Evolutionary conservation across 495 filamentous ascomycete genomes (phyloP).

Genomic region (Hypoxylon rickii): DNA sequence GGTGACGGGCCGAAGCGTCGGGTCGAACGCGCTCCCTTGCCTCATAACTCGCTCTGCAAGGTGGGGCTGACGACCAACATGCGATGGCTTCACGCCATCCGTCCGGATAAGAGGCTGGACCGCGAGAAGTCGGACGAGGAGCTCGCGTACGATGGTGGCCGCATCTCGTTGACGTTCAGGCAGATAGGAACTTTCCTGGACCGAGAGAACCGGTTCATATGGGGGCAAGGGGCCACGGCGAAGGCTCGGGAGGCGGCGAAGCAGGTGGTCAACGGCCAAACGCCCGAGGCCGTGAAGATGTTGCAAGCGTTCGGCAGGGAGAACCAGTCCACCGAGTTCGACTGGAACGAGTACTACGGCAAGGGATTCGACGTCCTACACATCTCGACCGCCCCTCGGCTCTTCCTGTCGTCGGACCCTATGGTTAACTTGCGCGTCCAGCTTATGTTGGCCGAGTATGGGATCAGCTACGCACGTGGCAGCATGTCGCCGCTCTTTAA

Average conservation of each 20-base stretch:
- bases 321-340: slow-evolving; percentile 73
- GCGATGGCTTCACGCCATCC: slow-evolving; percentile 88
- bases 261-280: slow-evolving; percentile 69
- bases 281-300: slow-evolving; percentile 67
- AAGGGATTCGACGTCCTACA: slow-evolving; percentile 87
- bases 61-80: slow-evolving; percentile 82
- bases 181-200: slow-evolving; percentile 84
- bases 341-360: slow-evolving; percentile 82
- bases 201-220: slow-evolving; percentile 66
- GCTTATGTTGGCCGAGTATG: slow-evolving; percentile 62
- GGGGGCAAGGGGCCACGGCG: slow-evolving; percentile 84
- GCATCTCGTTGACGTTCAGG: slow-evolving; percentile 93
- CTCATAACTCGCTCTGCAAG: slow-evolving; percentile 86
- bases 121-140: slow-evolving; percentile 71
- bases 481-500: slow-evolving; percentile 43
- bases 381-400: slow-evolving; percentile 54
- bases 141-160: slow-evolving; percentile 69
- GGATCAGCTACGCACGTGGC: slow-evolving; percentile 57
- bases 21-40: slow-evolving; percentile 69
- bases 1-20: slow-evolving; percentile 36
- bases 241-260: slow-evolving; percentile 65
- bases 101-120: slow-evolving; percentile 75
- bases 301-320: slow-evolving; percentile 82
- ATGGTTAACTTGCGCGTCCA: slow-evolving; percentile 63
- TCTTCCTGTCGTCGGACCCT: slow-evolving; percentile 57